Base-by-base conservation (phyloP, 768 basidiomycete species). In the Suillus spraguei region DNA sequence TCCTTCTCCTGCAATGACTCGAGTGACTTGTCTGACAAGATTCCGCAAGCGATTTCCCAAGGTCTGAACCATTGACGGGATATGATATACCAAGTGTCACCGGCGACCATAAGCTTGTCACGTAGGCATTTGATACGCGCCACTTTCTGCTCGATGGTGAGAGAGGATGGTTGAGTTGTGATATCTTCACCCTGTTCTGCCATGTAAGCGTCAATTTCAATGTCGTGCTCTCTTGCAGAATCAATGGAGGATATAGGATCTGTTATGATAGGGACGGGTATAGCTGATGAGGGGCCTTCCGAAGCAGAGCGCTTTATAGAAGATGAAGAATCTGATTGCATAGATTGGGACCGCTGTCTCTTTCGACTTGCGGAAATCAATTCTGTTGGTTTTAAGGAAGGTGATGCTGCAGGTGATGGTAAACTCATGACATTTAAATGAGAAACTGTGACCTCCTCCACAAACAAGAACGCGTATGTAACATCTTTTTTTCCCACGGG, bases 281-380 rank as follows among this genome's bases (percentile, higher is more conserved):
- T 74, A 64, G 85, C 81, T 63, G 78, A 74, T 64, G 81, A 71
- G 65, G 83, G 81, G 58, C 82, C 86, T 72, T 92, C 90, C 28
- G 92, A 91, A 61, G 85, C 85, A 22, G 91, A 84, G 66, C 94
- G 89, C 80, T 95, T 96, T 65, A 87, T 80, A 35, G 91, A 94
- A 32, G 90, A 87, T 33, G 84, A 85, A 63, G 87, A 87, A 69
- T 87, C 85, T 53, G 91, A 91, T 72, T 89, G 82, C 87, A 89
- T 89, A 42, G 91, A 92, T 68, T 79, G 82, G 66, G 88, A 90
- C 70, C 91, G 87, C 72, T 89, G 88, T 74, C 90, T 82, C 79
- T 91, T 91, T 70, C 90, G 81, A 58, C 71, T 74, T 58, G 69
- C 71, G 60, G 63, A 56, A 49, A 60, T 67, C 24, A 77, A 68